Evolutionary conservation across 495 filamentous ascomycete species (phyloP).

Genomic region (Evernia prunastri): DNA sequence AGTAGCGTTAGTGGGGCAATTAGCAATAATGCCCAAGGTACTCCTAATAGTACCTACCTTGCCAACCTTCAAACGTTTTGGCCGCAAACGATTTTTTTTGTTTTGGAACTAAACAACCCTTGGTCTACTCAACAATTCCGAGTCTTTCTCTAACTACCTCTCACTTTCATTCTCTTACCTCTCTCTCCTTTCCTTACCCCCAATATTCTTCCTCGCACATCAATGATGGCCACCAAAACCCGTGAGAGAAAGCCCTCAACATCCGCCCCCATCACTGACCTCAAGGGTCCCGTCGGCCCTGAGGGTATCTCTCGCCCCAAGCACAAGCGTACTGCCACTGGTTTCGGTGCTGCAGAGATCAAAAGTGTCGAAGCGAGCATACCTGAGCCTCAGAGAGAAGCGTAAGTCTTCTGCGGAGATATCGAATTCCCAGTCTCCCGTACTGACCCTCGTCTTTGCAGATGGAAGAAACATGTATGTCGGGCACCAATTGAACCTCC

Average conservation of each 20-base stretch:
- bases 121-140: slow-evolving; percentile 23
- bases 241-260: slow-evolving; percentile 70
- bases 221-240: slow-evolving; percentile 30
- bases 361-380: slow-evolving; percentile 87
- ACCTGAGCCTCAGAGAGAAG: slow-evolving; percentile 79
- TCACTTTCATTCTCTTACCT: slow-evolving; percentile 18
- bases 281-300: slow-evolving; percentile 73
- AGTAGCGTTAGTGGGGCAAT: slow-evolving; percentile 1
- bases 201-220: slow-evolving; percentile 12
- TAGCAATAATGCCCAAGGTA: too few species aligned
- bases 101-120: slow-evolving; percentile 4
- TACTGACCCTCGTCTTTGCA: slow-evolving; percentile 28
- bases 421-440: neutral
- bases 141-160: slow-evolving; percentile 15
- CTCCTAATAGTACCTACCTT: neutral
- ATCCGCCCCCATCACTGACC: slow-evolving; percentile 72
- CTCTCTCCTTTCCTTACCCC: slow-evolving; percentile 12
- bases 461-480: slow-evolving; percentile 74
- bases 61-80: neutral
- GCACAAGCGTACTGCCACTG: slow-evolving; percentile 90
- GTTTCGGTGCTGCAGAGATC: slow-evolving; percentile 83
- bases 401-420: slow-evolving; percentile 42
- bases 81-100: slow-evolving; percentile 10
- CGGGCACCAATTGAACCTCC: slow-evolving; percentile 6
- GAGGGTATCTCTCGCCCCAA: slow-evolving; percentile 67